Evolutionary conservation across 106 monocot genomes (phyloP).

Genomic region (Xerophyta viscosa): DNA sequence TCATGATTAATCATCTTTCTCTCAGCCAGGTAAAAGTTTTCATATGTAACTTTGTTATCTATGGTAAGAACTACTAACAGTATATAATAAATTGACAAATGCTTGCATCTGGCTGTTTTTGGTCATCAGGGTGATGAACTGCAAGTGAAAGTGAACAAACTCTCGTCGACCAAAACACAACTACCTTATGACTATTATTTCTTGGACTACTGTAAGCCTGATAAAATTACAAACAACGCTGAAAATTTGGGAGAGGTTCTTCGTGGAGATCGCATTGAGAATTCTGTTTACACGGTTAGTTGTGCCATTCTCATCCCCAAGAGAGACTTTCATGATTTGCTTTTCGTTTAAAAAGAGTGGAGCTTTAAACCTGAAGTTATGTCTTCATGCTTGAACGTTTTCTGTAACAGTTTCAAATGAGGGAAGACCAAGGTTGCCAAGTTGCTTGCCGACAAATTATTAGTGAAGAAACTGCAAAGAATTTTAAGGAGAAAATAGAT

Average conservation of each 20-base stretch:
- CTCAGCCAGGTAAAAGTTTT: too few species aligned
- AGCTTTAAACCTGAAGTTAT: not conserved
- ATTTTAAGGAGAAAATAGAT: conserved; percentile 70
- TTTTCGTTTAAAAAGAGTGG: not conserved
- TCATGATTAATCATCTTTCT: too few species aligned
- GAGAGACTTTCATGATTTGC: not conserved
- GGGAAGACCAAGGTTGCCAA: conserved; percentile 36
- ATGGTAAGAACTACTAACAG: too few species aligned
- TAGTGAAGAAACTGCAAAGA: conserved; percentile 35
- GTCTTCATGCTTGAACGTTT: not conserved
- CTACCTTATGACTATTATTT: conserved; percentile 65
- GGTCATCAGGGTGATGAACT: conserved; percentile 63
- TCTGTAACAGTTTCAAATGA: conserved; percentile 53
- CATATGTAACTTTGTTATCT: too few species aligned
- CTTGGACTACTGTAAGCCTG: conserved; percentile 53
- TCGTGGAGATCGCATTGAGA: conserved; percentile 64
- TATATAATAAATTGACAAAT: not conserved
- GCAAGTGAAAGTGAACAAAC: conserved; percentile 63
- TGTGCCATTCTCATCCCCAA: too few species aligned
- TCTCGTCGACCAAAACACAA: conserved; percentile 64
- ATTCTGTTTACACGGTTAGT: conserved; percentile 45
- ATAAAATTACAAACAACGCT: conserved; percentile 38
- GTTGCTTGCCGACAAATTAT: conserved; percentile 35
- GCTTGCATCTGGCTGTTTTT: not conserved
- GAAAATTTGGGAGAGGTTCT: conserved; percentile 67